Evolutionary conservation across 2,329 filamentous ascomycete species (phyloP), one percentile per base, ranked within the genome.

Genomic region (Aspergillus ochraceoroseus): DNA sequence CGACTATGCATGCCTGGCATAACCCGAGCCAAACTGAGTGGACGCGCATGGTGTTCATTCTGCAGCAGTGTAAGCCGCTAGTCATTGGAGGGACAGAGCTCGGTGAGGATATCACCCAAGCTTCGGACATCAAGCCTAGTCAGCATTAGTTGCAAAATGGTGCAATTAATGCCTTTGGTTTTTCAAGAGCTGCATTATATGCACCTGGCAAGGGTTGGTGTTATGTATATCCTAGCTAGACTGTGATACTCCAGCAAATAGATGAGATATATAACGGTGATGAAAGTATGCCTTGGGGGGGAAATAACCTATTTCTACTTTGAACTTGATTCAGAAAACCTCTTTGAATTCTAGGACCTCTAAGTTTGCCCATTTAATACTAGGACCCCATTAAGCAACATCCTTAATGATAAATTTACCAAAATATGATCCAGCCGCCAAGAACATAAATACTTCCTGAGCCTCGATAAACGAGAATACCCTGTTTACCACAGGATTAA

Each of bases 351-450:
- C n/a, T n/a, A n/a, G n/a, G n/a, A n/a, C n/a, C n/a, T n/a, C n/a
- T n/a, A n/a, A n/a, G n/a, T n/a, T n/a, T n/a, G n/a, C n/a, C n/a
- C n/a, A n/a, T n/a, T n/a, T n/a, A n/a, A n/a, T n/a, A n/a, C n/a
- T n/a, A n/a, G n/a, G n/a, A n/a, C n/a, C n/a, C n/a, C n/a, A n/a
- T n/a, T n/a, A n/a, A n/a, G n/a, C n/a, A n/a, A n/a, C 41, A n/a
- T 75, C 66, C 46, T 67, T 68, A 47, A 79, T 74, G 2, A 67
- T 69, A 6, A 79, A 59, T 58, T 79, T 79, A 12, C 76, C 75
- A 51, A 77, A 70, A 56, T 79, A 74, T 38, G 67, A 68, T 50
- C 74, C 64, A 28, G 62, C 67, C 61, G 68, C 67, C 40, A 77
- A 64, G 46, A 76, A 74, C 46, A 72, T 56, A 49, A 75, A 77